Conservation (phyloP, 2,329 filamentous ascomycete species). For the Elsinoe batatas region DNA sequence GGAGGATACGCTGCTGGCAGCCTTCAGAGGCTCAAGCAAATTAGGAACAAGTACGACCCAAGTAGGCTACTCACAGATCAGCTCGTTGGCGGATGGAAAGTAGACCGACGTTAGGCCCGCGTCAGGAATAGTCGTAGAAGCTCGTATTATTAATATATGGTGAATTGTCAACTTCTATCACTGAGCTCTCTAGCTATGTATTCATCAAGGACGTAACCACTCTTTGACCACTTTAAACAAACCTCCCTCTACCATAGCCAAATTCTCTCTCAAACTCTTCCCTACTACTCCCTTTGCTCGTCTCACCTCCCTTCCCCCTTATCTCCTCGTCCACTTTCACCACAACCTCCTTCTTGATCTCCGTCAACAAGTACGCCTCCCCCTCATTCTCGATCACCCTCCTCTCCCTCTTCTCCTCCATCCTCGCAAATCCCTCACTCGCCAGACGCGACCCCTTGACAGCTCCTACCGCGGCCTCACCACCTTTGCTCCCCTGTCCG, state of each 20-base stretch:
- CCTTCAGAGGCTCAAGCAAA: slow-evolving; percentile 26
- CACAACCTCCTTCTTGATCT: slow-evolving; percentile 9
- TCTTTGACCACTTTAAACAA: too few species aligned
- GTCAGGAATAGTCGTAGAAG: neutral
- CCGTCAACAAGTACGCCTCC: slow-evolving; percentile 1
- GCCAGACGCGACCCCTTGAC: neutral
- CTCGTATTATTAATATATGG: neutral
- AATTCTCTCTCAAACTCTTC: slow-evolving; percentile 3
- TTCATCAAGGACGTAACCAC: too few species aligned
- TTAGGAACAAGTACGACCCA: slow-evolving; percentile 37
- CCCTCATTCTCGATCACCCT: neutral
- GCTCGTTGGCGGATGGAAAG: slow-evolving; percentile 7
- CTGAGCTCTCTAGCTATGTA: too few species aligned
- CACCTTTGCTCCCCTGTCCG: neutral
- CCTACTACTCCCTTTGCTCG: neutral
- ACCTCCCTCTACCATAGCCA: neutral
- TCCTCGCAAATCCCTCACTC: neutral
- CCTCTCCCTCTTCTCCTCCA: neutral
- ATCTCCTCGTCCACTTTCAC: slow-evolving; percentile 3
- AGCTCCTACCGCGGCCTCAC: neutral
- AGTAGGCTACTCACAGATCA: slow-evolving; percentile 20
- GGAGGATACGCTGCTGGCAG: slow-evolving; percentile 31
- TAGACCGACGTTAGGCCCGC: neutral
- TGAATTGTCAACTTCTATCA: neutral
- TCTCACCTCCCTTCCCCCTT: neutral